Evolutionary conservation across 306 rosid genomes (phyloP), one percentile per base, ranked within the genome.

Genomic region (Vicia villosa): DNA sequence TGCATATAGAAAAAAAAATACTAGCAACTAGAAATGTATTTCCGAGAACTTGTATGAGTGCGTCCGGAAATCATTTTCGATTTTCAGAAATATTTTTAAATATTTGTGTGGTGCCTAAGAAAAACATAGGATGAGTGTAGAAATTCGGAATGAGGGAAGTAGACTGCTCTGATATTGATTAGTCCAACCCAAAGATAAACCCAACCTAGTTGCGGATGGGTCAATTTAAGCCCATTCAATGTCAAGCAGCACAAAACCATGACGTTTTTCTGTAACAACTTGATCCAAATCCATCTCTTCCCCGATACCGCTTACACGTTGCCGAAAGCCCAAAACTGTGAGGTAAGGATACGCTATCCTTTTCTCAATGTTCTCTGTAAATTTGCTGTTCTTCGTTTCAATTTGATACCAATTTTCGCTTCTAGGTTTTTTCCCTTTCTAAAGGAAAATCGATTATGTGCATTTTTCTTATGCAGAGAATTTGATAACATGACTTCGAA

Each of bases 291-390:
- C 13, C 12, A 16, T 47, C 54, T 36, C 28, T 54, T 19, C 20
- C 19, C 16, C 10, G 3, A 34, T 34, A 8, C 2, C 22, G 8
- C 38, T 13, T 22, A 41, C 12, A 60, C 68, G 50, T 47, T 8
- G 28, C 21, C 7, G 42, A 49, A 52, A 24, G 10, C 74, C 2
- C 9, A 40, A 13, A 51, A 24, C 65, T 22, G 4, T 13, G 16
- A 19, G 40, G 46, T 43, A 41, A 38, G 68, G 2, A 16, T 17
- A 2, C 8, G 55, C 20, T 50, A 32, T 52, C 34, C 28, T 43
- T 36, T 67, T 42, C 41, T 63, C 32, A 63, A 15, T 43, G 24
- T 49, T 77, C 62, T 55, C 9, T 24, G 32, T 56, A 12, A 65
- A 49, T 5, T 38, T 22, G 8, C 38, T 16, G 1, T 46, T 5